Evolutionary conservation across 2,329 filamentous ascomycete genomes (phyloP), one percentile per base, ranked within the genome.

Genomic region (Penicillium vulpinum): DNA sequence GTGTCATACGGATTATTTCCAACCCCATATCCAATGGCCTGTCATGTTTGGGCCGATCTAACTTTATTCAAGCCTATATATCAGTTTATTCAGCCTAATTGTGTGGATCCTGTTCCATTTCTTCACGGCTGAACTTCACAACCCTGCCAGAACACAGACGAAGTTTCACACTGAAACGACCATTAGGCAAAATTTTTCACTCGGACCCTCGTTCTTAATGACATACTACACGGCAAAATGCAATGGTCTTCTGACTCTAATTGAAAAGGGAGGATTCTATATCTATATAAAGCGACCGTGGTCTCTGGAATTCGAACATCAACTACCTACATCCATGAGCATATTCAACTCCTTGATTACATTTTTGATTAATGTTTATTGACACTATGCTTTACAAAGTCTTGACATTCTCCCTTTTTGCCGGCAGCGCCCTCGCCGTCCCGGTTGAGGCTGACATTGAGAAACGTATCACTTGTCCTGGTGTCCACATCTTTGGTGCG

Each of bases 401-500:
- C 11, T 44, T 57, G 16, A 33, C 26, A 31, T 31, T 51, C 9
- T 45, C 49, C 13, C 49, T 62, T 16, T 50, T 62, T 18, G 48
- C 40, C 28, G 13, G 50, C 24, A 26, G 59, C 9, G 35, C 52
- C 22, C 22, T 56, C 22, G 58, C 60, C 13, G 38, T 52, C 16
- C 59, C 61, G 2, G 47, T 58, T 21, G 54, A 62, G 5, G 51
- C 21, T 15, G 51, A 51, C 5, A 24, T 60, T 8, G 50, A 60
- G 9, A 62, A 64, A 33, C 65, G 67, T 15, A 22, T 29, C 54
- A 58, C 31, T 51, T 83, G 80, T 62, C 80, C 80, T 2, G 59
- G 67, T 15, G 70, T 83, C 46, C 80, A 82, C 59, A 69, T 82
- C 54, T 82, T 82, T 54, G 81, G 80, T 21, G 81, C 81, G 5